Evolutionary conservation across 2,329 filamentous ascomycete species (phyloP).

Genomic region (Colletotrichum acutatum): DNA sequence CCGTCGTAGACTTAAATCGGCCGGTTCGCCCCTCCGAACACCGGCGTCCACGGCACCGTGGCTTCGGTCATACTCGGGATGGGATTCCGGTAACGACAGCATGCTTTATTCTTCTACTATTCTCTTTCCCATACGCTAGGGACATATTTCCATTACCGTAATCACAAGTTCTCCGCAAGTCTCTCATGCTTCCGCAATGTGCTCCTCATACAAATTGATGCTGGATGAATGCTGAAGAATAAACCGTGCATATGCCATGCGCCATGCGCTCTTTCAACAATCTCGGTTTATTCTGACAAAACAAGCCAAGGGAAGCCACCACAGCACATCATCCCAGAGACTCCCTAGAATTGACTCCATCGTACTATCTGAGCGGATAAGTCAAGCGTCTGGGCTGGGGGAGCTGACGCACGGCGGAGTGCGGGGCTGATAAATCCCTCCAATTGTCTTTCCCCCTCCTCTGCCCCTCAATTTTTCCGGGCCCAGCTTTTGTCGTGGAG

Average conservation of each 20-base stretch:
- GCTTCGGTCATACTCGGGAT: constrained; percentile 18
- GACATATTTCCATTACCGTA: background rate
- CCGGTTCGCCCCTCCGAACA: constrained; percentile 11
- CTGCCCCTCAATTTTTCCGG: constrained; percentile 53
- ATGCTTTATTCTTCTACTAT: background rate
- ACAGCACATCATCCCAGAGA: background rate
- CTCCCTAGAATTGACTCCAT: background rate
- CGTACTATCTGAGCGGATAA: background rate
- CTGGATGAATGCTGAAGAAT: constrained; percentile 1
- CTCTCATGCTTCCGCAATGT: background rate
- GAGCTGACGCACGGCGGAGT: constrained; percentile 30
- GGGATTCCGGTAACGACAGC: background rate
- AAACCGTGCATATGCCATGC: background rate
- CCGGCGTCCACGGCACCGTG: constrained; percentile 12
- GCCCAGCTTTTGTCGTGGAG: constrained; percentile 18
- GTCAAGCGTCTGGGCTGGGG: constrained; percentile 1
- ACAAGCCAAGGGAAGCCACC: background rate
- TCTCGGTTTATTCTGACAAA: background rate
- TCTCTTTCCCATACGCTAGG: background rate
- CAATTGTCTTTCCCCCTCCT: constrained; percentile 38
- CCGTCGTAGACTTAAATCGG: background rate
- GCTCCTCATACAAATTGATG: background rate
- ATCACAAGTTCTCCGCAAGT: background rate
- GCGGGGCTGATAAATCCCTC: constrained; percentile 37
- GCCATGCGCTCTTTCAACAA: background rate